These are phyloP conservation scores for Rhizopogon vinicolor DNA, from an alignment of 768 basidiomycete species.

Conservation along the genomic window DNA sequence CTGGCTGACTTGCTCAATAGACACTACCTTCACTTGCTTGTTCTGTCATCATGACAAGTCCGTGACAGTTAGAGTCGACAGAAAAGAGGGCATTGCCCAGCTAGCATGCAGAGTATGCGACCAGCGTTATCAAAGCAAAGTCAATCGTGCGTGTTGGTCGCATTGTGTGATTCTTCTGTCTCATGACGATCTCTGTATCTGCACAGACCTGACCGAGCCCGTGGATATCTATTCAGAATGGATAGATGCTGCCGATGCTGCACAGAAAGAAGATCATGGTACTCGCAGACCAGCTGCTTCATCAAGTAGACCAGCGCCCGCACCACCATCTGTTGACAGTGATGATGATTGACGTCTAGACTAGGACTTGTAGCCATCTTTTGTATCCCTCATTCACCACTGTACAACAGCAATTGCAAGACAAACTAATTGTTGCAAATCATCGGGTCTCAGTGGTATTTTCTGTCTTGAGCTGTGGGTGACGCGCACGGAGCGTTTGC, in stretches of 20 bases:
- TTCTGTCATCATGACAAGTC: slow-evolving; percentile 91
- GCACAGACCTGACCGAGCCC: slow-evolving; percentile 76
- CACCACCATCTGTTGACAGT: slow-evolving; percentile 34
- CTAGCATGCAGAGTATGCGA: slow-evolving; percentile 82
- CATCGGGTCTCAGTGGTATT: neutral
- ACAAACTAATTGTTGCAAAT: neutral
- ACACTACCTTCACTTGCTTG: slow-evolving; percentile 80
- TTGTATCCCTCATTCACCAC: slow-evolving; percentile 6
- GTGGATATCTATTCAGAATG: slow-evolving; percentile 90
- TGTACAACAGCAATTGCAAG: slow-evolving; percentile 19
- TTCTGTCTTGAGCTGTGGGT: neutral
- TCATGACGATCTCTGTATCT: slow-evolving; percentile 10
- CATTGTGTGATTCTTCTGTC: slow-evolving; percentile 1
- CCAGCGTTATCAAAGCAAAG: slow-evolving; percentile 84
- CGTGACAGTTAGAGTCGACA: slow-evolving; percentile 78
- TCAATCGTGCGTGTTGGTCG: slow-evolving; percentile 58
- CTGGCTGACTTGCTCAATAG: slow-evolving; percentile 32
- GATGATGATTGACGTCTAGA: slow-evolving; percentile 43
- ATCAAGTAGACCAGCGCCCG: slow-evolving; percentile 42
- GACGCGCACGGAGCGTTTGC: neutral
- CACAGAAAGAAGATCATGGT: slow-evolving; percentile 57
- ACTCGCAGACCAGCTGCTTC: slow-evolving; percentile 47
- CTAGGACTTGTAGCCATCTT: slow-evolving; percentile 4
- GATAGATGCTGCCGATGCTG: slow-evolving; percentile 86
- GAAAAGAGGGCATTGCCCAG: slow-evolving; percentile 80